Percentiles rank a stretch among this genome's conserved stretches.
These are phyloP conservation scores for Trifolium fragiferum DNA, from an alignment of 306 rosid species.

Conservation along the genomic window DNA sequence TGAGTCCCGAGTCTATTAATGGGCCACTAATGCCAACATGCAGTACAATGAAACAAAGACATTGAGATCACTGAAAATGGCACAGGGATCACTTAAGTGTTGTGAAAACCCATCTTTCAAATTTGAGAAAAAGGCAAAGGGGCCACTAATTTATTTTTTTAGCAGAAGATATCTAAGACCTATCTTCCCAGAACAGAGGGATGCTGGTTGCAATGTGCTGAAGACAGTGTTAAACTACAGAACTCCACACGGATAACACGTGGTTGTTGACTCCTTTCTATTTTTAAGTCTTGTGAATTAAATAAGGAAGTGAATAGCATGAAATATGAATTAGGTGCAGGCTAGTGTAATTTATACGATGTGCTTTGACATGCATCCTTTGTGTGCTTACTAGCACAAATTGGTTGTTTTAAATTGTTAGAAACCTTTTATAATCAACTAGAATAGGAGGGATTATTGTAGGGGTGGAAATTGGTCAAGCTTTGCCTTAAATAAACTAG, in stretches of 20 bases:
- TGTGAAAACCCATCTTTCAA: not conserved
- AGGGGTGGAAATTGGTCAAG: not conserved
- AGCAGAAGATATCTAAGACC: not conserved
- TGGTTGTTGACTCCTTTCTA: not conserved
- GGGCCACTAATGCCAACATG: not conserved
- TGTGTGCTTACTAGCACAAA: not conserved
- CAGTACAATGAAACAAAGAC: not conserved
- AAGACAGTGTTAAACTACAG: not conserved
- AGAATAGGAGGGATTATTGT: not conserved
- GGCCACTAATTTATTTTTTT: not conserved
- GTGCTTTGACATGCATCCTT: not conserved
- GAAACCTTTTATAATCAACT: constrained; percentile 1
- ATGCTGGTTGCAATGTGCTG: not conserved
- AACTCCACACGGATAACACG: not conserved
- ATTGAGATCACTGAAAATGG: not conserved
- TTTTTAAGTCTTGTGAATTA: not conserved
- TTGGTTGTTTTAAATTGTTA: not conserved
- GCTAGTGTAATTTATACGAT: not conserved
- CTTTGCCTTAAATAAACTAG: not conserved
- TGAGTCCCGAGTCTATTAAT: not conserved
- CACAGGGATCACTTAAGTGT: not conserved
- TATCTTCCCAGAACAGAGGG: not conserved
- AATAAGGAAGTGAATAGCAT: not conserved
- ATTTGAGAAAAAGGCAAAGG: not conserved
- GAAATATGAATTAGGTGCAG: not conserved